Evolutionary conservation across 352 stramenopile species (phyloP).

Genomic region (Phytopythium sindhum): DNA sequence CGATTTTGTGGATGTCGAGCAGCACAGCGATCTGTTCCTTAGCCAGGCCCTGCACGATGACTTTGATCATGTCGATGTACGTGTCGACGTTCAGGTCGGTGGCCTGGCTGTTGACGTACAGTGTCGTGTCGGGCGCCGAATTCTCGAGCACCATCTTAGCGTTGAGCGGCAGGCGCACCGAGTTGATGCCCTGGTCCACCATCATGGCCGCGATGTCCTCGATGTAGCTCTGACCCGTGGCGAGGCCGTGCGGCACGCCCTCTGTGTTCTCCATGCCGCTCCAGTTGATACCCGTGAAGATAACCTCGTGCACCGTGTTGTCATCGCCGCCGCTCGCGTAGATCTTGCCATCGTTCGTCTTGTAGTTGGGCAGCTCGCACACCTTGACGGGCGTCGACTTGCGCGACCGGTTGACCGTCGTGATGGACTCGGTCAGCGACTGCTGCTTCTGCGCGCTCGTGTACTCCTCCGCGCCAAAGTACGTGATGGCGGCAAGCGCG

Average conservation of each 20-base stretch:
- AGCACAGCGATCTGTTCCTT: conserved; percentile 80
- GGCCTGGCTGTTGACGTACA: conserved; percentile 59
- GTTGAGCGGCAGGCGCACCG: conserved; percentile 75
- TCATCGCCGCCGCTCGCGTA: conserved; percentile 53
- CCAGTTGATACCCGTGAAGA: conserved; percentile 87
- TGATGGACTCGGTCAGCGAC: conserved; percentile 48
- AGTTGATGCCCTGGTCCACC: conserved; percentile 65
- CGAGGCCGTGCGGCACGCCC: conserved; percentile 72
- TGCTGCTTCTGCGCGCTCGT: conserved; percentile 66
- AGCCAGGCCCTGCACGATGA: conserved; percentile 74
- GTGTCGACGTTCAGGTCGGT: conserved; percentile 63
- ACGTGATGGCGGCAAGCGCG: conserved; percentile 54
- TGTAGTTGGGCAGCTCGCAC: conserved; percentile 70
- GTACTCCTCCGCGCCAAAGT: conserved; percentile 58
- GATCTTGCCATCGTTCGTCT: conserved; percentile 52
- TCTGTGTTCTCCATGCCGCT: conserved; percentile 84
- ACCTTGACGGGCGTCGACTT: conserved; percentile 47
- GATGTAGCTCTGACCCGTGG: conserved; percentile 59
- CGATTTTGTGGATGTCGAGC: conserved; percentile 84
- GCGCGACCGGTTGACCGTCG: conserved; percentile 20
- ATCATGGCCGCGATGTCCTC: conserved; percentile 70
- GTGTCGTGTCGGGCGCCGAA: conserved; percentile 48
- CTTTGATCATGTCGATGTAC: conserved; percentile 86
- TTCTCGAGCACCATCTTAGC: conserved; percentile 82
- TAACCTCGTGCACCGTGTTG: conserved; percentile 52